Evolutionary conservation across 129 eudicot genomes (phyloP), one percentile per base, ranked within the genome.

Genomic region (Flaveria robusta): DNA sequence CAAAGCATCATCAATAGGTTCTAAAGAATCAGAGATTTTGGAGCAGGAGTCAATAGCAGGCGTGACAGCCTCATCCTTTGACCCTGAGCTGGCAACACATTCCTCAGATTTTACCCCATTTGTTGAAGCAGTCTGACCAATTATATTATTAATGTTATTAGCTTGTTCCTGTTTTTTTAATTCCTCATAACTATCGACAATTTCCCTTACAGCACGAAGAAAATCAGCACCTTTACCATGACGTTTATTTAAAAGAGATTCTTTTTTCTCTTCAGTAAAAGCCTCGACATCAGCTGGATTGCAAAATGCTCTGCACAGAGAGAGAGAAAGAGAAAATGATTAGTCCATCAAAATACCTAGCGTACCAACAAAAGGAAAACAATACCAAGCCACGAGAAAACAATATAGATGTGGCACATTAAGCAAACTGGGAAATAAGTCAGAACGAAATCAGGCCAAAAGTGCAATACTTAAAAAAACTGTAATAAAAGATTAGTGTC

Each of bases 271-370:
- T 83, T 91, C 94, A 0, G 99, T 91, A 75, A 91, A 94, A 43
- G 89, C 90, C 68, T 94, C 99, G 22, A 91, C 92, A 79, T 94
- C 99, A 77, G 84, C 88, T 50, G 90, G 99, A 79, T 87, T 89
- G 88, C 97, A 91, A 80, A 89, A 91, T 71, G 92, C 99, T 79
- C 99, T 94, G 92, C 34, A 78, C 18, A 51, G 31, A 78, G 76
- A 60, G 34, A 13, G 19, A 54, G 0, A 56, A 1, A 16, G 27
- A 26, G 5, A 24, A 0, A 24, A 4, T 27, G 18, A 64, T 75
- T 67, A 67, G 70, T 26, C 41, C 49, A 51, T 19, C 62, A 52
- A 75, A 15, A 68, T 50, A 24, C 29, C 39, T 55, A 20, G 34
- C 0, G 19, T 12, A 37, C 0, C 54, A 22, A 29, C 23, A 42